These are phyloP conservation scores for Plenodomus tracheiphilus DNA, from an alignment of 2,329 filamentous ascomycete genomes.

Conservation along the genomic window DNA sequence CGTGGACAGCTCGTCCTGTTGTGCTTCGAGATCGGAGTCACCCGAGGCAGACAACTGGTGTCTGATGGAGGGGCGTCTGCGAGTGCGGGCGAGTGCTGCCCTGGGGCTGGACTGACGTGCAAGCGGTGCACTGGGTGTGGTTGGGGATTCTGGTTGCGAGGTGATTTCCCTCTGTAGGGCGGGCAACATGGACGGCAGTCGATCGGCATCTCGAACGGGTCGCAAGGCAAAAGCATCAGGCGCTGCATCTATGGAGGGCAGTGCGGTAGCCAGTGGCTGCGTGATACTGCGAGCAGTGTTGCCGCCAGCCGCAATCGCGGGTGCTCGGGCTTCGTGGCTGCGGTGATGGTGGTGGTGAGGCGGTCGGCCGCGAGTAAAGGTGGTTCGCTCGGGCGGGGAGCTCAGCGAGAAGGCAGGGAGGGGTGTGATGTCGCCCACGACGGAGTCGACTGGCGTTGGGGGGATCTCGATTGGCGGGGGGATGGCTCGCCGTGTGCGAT, in stretches of 20 bases:
- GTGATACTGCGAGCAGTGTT: conserved; percentile 52
- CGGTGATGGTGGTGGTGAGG: conserved; percentile 55
- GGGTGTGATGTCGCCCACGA: conserved; percentile 63
- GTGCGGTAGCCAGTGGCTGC: conserved; percentile 69
- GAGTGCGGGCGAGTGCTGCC: conserved; percentile 55
- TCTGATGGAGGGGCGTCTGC: conserved; percentile 80
- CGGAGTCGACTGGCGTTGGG: conserved; percentile 49
- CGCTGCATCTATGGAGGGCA: conserved; percentile 66
- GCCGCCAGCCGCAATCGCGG: conserved; percentile 32
- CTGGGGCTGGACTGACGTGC: conserved; percentile 43
- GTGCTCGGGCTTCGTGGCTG: conserved; percentile 52
- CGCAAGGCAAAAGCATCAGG: conserved; percentile 73
- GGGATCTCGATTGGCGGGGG: conserved; percentile 86
- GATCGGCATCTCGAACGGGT: conserved; percentile 82
- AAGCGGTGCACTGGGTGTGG: conserved; percentile 47
- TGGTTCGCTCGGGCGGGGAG: conserved; percentile 72
- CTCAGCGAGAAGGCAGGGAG: conserved; percentile 67
- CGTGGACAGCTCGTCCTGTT: conserved; percentile 79
- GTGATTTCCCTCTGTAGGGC: conserved; percentile 66
- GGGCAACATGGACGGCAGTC: conserved; percentile 83
- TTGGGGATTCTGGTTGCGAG: conserved; percentile 79
- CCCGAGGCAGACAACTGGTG: conserved; percentile 87
- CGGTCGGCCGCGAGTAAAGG: conserved; percentile 61
- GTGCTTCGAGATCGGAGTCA: conserved; percentile 78
- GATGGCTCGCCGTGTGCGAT: conserved; percentile 68